Base-by-base conservation (phyloP, 2,329 filamentous ascomycete species). In the Ceratocystis albifundus region DNA sequence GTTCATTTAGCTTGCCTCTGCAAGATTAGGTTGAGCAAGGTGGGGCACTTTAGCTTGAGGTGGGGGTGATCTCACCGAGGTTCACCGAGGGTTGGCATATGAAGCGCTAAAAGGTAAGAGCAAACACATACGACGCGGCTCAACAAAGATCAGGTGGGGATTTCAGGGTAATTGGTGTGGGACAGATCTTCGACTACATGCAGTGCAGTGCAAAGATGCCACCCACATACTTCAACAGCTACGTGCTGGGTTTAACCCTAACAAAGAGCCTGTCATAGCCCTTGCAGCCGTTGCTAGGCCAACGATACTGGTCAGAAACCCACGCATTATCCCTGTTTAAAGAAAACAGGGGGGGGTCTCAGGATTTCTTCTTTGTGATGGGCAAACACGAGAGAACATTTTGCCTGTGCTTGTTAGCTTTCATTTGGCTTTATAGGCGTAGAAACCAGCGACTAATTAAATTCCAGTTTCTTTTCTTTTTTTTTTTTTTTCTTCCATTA, bases 281-380 rank as follows among this genome's bases (percentile, higher is more conserved):
- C 48, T 50, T 46, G 4, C 28, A 12, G 30, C 61, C n/a, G 66
- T 67, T 67, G 36, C 66, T 55, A 12, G 66, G 66, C 17, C 61
- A 67, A 67, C 66, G n/a, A 10, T 25, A 62, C 46, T 41, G 36
- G 55, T 44, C 32, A 63, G 17, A 50, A 50, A 25, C 67, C 65
- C 59, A 68, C 64, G 68, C 62, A 25, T 61, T 53, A 67, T 61
- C 50, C 65, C 30, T 68, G 64, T 32, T 32, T 12, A 32, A 2
- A n/a, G 36, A 28, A 36, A 36, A 28, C 30, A 59, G 55, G 61
- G 44, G 30, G 41, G 44, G 30, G 41, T 45, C 22, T 36, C 22
- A 4, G 2, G 15, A 48, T 62, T 45, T 62, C 4, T 46, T 62
- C 20, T 46, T 63, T 50, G 61, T 48, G 48, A 53, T 25, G 48